phyloP scores from a whole-genome alignment of 768 basidiomycete species.

The Tulasnella sp. region DNA sequence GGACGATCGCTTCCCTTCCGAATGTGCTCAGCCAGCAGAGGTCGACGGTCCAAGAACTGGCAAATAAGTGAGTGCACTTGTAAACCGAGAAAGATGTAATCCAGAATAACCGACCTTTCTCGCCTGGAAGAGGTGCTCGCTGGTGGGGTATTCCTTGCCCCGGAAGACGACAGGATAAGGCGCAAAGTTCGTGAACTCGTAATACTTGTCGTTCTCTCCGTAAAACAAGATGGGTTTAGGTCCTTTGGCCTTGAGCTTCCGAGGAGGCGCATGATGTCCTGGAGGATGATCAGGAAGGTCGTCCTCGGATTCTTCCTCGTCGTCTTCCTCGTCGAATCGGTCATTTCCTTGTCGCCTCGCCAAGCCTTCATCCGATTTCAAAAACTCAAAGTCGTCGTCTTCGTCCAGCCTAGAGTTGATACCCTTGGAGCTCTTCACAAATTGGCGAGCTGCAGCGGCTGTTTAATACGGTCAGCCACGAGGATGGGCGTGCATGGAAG shows the following conservation, averaged over 20 bases:
- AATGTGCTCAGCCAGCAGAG: constrained; percentile 17
- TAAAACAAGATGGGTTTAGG: background rate
- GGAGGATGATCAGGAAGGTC: background rate
- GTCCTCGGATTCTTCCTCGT: background rate
- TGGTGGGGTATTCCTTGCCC: constrained; percentile 5
- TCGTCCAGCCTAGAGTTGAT: background rate
- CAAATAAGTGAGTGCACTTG: background rate
- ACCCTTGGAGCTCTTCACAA: background rate
- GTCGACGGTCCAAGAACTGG: constrained; percentile 15
- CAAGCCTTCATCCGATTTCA: background rate
- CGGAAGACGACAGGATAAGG: background rate
- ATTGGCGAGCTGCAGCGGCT: background rate
- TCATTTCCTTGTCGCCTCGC: background rate
- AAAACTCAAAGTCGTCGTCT: background rate
- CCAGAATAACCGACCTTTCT: too few species aligned
- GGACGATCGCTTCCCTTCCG: background rate
- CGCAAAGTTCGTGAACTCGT: background rate
- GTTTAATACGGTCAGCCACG: background rate
- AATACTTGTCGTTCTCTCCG: background rate
- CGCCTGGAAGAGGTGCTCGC: constrained; percentile 12
- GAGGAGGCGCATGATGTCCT: background rate
- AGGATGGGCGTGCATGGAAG: background rate
- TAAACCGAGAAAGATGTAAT: too few species aligned
- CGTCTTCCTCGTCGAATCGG: background rate
- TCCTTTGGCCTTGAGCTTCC: background rate